phyloP scores from a whole-genome alignment of 2,329 filamentous ascomycete genomes.

The Lojkania enalia region DNA sequence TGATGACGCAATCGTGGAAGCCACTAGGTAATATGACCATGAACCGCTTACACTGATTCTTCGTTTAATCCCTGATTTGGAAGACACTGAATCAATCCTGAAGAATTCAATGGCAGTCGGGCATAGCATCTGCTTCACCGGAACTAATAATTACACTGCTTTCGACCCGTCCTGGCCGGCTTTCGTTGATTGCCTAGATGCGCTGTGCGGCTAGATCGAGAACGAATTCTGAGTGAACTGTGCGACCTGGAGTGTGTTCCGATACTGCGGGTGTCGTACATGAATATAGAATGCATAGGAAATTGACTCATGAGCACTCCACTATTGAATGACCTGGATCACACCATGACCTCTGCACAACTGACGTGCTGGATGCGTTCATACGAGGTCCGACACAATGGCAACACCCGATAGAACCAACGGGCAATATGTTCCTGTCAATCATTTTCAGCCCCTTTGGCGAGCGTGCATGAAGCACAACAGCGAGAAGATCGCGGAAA shows the following conservation, averaged over 20 bases:
- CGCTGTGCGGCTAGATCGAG: conserved; percentile 16
- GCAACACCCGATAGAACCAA: conserved; percentile 5
- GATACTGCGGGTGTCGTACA: conserved; percentile 15
- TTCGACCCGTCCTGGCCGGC: conserved; percentile 20
- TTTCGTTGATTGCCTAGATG: conserved; percentile 22
- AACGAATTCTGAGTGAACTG: conserved; percentile 1
- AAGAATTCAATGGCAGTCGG: conserved; percentile 20
- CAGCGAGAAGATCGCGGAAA: conserved; percentile 11
- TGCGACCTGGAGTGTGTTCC: conserved; percentile 6
- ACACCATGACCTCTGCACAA: conserved; percentile 1
- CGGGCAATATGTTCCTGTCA: conserved; percentile 21
- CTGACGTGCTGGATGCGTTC: conserved; percentile 2
- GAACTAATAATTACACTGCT: conserved; percentile 22
- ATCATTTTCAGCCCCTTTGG: conserved; percentile 9
- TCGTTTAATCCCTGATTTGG: conserved; percentile 23
- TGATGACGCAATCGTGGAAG: conserved; percentile 11
- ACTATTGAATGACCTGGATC: conserved; percentile 8
- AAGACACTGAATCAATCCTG: conserved; percentile 16
- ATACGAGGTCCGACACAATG: background rate
- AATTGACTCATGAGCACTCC: conserved; percentile 15
- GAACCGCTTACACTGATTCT: conserved; percentile 21
- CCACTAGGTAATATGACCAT: conserved; percentile 18
- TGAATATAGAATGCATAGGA: conserved; percentile 17
- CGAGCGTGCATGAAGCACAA: conserved; percentile 5
- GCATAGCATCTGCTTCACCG: conserved; percentile 21